A percentile compares a stretch with the other conserved stretches of the same genome.
These are phyloP conservation scores for Microdochium nivale DNA, from an alignment of 2,329 filamentous ascomycete species.

Conservation along the genomic window DNA sequence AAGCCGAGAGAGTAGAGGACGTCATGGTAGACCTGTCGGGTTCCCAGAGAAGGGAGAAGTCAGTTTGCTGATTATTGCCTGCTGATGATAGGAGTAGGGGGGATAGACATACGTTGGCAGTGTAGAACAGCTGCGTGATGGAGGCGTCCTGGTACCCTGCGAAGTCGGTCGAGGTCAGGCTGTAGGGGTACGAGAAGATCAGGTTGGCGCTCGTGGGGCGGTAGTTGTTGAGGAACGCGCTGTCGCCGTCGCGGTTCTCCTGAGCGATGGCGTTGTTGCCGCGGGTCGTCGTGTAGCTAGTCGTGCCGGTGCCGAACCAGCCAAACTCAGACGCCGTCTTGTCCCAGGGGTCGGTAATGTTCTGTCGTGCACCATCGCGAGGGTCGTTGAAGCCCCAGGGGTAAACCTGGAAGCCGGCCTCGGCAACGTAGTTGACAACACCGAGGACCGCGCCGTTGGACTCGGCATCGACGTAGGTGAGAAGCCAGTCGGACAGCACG, in stretches of 20 bases:
- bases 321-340: slow-evolving; percentile 37
- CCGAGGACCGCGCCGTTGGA: slow-evolving; percentile 37
- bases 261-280: slow-evolving; percentile 54
- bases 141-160: slow-evolving; percentile 42
- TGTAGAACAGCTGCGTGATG: slow-evolving; percentile 53
- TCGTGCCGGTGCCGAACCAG: slow-evolving; percentile 40
- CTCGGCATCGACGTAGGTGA: slow-evolving; percentile 46
- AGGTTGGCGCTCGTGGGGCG: slow-evolving; percentile 33
- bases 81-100: background rate
- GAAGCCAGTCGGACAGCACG: slow-evolving; percentile 46
- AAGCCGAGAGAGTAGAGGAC: slow-evolving; percentile 49
- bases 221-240: slow-evolving; percentile 36
- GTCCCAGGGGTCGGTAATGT: slow-evolving; percentile 40
- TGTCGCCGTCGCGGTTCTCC: slow-evolving; percentile 36
- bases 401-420: slow-evolving; percentile 46
- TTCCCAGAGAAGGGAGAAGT: no score
- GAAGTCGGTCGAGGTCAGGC: slow-evolving; percentile 21
- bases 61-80: background rate
- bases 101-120: slow-evolving; percentile 29
- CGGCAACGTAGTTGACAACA: slow-evolving; percentile 48
- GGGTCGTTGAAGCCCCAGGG: slow-evolving; percentile 49
- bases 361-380: slow-evolving; percentile 31
- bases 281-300: slow-evolving; percentile 40
- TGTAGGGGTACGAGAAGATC: slow-evolving; percentile 39
- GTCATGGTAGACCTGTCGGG: slow-evolving; percentile 46